A percentile compares a stretch with the other conserved stretches of the same genome.
Conservation (phyloP, 139 green algal genomes). For the Chlamydomonas eustigma region DNA sequence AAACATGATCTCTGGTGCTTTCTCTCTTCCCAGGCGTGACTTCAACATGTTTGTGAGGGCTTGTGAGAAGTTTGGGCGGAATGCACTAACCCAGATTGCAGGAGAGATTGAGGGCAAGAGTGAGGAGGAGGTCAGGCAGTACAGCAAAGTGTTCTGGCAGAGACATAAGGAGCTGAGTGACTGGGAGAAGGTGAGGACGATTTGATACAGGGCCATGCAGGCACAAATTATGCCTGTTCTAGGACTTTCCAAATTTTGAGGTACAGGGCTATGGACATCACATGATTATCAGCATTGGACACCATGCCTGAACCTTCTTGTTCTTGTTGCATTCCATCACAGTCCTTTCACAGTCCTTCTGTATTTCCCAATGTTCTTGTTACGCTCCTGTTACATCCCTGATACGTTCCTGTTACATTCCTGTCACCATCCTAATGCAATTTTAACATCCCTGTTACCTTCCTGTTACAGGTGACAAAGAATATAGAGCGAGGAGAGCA, state of each 20-base stretch:
- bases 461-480: slow-evolving; percentile 60
- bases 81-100: slow-evolving; percentile 70
- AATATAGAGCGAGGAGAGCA: slow-evolving; percentile 94
- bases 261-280: too few species aligned
- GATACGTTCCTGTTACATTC: not conserved
- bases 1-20: too few species aligned
- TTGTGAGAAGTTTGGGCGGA: slow-evolving; percentile 87
- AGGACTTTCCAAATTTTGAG: too few species aligned
- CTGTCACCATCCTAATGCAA: not conserved
- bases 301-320: too few species aligned
- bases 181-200: slow-evolving; percentile 62
- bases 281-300: too few species aligned
- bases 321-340: too few species aligned
- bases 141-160: slow-evolving; percentile 71
- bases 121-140: slow-evolving; percentile 72
- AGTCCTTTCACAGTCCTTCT: too few species aligned
- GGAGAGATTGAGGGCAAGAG: slow-evolving; percentile 91
- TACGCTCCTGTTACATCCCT: not conserved
- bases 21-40: slow-evolving; percentile 54
- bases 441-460: not conserved
- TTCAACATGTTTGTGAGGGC: slow-evolving; percentile 91
- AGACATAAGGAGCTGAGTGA: slow-evolving; percentile 76
- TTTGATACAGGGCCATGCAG: too few species aligned
- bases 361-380: not conserved
- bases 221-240: too few species aligned